These are phyloP conservation scores for Fusarium transvaalense DNA, from an alignment of 2,329 filamentous ascomycete genomes.

Conservation along the genomic window DNA sequence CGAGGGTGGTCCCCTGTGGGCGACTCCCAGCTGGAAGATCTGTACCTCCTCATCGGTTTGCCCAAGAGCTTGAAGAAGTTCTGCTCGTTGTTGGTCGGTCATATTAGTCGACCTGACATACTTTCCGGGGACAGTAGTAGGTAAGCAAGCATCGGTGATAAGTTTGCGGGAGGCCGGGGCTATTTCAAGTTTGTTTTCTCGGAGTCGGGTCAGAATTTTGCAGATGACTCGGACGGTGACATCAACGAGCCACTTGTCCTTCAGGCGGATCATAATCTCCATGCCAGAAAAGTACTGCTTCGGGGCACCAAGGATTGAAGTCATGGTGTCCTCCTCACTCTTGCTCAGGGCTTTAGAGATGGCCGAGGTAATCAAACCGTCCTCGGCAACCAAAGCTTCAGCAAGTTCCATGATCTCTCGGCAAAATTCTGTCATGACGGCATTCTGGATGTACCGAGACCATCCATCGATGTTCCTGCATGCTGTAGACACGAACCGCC, in stretches of 20 bases:
- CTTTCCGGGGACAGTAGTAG: slow-evolving; percentile 65
- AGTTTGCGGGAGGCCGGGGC: slow-evolving; percentile 69
- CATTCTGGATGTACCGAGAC: slow-evolving; percentile 81
- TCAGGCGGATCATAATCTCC: slow-evolving; percentile 88
- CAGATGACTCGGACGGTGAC: slow-evolving; percentile 85
- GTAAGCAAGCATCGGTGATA: slow-evolving; percentile 75
- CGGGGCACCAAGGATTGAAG: slow-evolving; percentile 55
- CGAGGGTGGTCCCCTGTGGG: slow-evolving; percentile 40
- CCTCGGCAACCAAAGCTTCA: slow-evolving; percentile 85
- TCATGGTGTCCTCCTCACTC: slow-evolving; percentile 56
- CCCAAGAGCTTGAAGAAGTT: slow-evolving; percentile 75
- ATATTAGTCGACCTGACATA: slow-evolving; percentile 81
- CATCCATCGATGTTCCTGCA: slow-evolving; percentile 87
- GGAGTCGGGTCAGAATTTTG: slow-evolving; percentile 86
- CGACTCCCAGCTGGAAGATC: slow-evolving; percentile 58
- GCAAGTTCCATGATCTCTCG: slow-evolving; percentile 96
- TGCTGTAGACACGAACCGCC: slow-evolving; percentile 83
- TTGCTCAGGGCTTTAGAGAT: slow-evolving; percentile 57
- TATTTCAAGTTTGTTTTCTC: slow-evolving; percentile 80
- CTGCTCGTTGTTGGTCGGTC: slow-evolving; percentile 84
- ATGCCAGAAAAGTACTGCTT: slow-evolving; percentile 72
- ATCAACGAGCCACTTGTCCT: slow-evolving; percentile 86
- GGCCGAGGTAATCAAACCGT: slow-evolving; percentile 83
- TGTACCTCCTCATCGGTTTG: slow-evolving; percentile 69
- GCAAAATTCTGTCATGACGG: slow-evolving; percentile 90